Conservation (phyloP, 345 rosid species). For the Salix exigua region DNA sequence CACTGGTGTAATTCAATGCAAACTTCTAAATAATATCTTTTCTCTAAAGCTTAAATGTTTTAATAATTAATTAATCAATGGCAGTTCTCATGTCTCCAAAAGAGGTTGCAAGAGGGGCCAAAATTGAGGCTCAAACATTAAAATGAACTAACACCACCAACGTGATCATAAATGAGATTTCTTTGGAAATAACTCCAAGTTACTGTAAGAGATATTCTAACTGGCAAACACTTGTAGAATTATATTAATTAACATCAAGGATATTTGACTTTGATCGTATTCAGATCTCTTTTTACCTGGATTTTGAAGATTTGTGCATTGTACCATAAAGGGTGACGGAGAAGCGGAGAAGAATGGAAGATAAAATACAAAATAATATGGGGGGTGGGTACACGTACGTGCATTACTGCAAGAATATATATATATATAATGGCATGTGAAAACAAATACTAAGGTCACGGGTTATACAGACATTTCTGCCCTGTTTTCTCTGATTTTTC, state of each 20-base stretch:
- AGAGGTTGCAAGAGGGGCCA: background rate
- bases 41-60: no score
- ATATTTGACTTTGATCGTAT: background rate
- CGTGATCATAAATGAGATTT: background rate
- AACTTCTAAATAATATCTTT: no score
- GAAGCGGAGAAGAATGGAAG: background rate
- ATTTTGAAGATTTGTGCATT: background rate
- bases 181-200: background rate
- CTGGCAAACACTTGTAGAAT: background rate
- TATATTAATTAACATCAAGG: background rate
- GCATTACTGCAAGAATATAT: background rate
- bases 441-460: slow-evolving; percentile 11
- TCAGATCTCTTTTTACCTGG: background rate
- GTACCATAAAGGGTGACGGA: background rate
- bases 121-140: background rate
- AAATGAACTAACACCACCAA: background rate
- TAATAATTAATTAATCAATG: no score
- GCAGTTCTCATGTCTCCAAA: no score
- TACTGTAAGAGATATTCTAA: background rate
- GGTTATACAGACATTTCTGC: background rate
- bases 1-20: no score
- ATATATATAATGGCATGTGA: background rate
- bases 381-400: background rate
- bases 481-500: background rate
- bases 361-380: background rate